phyloP scores from a whole-genome alignment of 176 grass and related monocot genomes.

The Phoenix dactylifera region DNA sequence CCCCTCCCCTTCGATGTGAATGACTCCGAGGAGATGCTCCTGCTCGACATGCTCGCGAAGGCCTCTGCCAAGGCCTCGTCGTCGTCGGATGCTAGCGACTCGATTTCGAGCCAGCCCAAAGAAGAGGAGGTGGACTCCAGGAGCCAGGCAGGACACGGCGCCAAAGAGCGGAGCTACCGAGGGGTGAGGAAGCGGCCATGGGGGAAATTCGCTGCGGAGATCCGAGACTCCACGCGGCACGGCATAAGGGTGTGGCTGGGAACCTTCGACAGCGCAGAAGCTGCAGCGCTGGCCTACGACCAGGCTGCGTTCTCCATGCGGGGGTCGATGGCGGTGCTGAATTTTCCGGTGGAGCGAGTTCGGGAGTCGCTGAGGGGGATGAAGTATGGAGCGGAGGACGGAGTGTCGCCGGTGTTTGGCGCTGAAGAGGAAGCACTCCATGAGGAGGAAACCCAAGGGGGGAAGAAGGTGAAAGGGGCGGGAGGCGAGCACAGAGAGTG shows the following conservation, averaged over 20 bases:
- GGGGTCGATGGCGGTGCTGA: slow-evolving; percentile 60
- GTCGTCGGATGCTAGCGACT: neutral
- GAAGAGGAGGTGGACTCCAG: slow-evolving; percentile 5
- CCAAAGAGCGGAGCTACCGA: slow-evolving; percentile 24
- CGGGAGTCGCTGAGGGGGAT: slow-evolving; percentile 21
- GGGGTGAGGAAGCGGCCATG: slow-evolving; percentile 48
- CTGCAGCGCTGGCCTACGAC: slow-evolving; percentile 69
- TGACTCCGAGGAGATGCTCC: slow-evolving; percentile 34
- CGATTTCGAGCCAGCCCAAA: neutral
- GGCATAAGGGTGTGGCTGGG: slow-evolving; percentile 46
- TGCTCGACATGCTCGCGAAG: slow-evolving; percentile 24
- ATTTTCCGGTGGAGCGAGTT: slow-evolving; percentile 47
- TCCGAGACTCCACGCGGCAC: slow-evolving; percentile 6
- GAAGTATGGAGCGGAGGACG: slow-evolving; percentile 12
- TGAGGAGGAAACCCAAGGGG: slow-evolving; percentile 9
- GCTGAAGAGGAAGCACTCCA: slow-evolving; percentile 26
- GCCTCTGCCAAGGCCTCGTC: neutral
- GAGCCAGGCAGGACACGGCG: neutral
- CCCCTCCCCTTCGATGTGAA: slow-evolving; percentile 28
- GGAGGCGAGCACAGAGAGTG: slow-evolving; percentile 10
- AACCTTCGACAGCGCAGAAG: slow-evolving; percentile 76
- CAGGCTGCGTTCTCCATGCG: slow-evolving; percentile 55
- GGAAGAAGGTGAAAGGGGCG: slow-evolving; percentile 5
- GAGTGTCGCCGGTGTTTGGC: slow-evolving; percentile 20
- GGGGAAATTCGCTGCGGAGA: slow-evolving; percentile 11